Base-by-base conservation (phyloP, 2,329 filamentous ascomycete genomes). In the Whalleya microplaca region DNA sequence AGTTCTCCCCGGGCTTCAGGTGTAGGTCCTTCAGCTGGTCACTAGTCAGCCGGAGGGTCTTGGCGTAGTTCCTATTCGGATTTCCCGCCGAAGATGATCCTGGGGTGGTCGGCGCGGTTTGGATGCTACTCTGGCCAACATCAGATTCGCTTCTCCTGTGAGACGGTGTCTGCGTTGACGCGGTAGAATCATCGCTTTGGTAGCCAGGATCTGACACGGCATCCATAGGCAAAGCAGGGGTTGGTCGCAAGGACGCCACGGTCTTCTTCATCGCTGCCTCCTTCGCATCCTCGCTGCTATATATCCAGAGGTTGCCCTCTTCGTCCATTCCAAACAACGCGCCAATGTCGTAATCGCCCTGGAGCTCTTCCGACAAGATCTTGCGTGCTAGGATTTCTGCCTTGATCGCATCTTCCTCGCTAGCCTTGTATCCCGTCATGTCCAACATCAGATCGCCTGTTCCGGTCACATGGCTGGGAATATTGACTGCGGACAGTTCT, bases 281-380 rank as follows among this genome's bases (percentile, higher is more conserved):
- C 70, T 97, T 98, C 21, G 95, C 92, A 69, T 96, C 93, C 73
- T 98, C 93, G 67, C 93, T 98, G 75, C 92, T 95, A 77, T 99
- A 99, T 64, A 99, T 98, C 94, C 95, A 98, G n/a, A 99, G 81
- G 68, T 99, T 99, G 6, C 95, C 95, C 57, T 95, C 87, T 69
- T 96, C 92, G 70, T 99, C 95, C 44, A 95, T 94, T 12, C 93
- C 95, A 66, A 99, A 96, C 27, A 99, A 81, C 1, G 94, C 89
- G 5, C 95, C 95, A 66, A 99, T 96, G 71, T 99, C 95, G 72
- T 97, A 97, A 70, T 94, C 92, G 20, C 93, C 95, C 67, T 96
- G 91, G 14, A 98, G 77, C 74, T 98, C 94, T 70, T 99, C 92
- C 0, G 92, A 88, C 12, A 99, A 82, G 48, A 99, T 92, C 72